Evolutionary conservation across 805 yeast genomes (phyloP), one percentile per base, ranked within the genome.

Genomic region (Spathaspora arborariae): DNA sequence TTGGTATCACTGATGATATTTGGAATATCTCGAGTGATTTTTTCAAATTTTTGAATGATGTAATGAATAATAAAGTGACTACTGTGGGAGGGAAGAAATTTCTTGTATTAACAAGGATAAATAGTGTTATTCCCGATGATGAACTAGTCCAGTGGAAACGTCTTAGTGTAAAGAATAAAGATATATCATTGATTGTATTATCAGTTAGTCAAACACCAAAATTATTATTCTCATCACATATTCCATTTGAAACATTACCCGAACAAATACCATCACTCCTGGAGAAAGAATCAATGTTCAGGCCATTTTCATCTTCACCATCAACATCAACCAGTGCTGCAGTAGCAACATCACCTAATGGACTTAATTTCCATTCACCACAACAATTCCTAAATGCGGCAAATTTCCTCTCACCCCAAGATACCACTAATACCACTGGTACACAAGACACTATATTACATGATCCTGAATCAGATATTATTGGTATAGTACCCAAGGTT

Each of bases 81-180:
- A 68, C 68, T 1, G 53, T 65, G 15, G 76, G 72, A 11, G 83
- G 83, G 1, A 81, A 80, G 61, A 75, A 77, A 33, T 84, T 80
- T 53, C 68, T 86, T 53, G 82, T 86, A 1, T 64, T 87, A 41
- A 84, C 94, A 0, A 72, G 95, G 53, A 62, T 85, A 44, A 83
- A 82, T 55, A 85, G 87, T 50, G 79, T 85, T 45, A 78, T 87
- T 35, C 89, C 91, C 0, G 95, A 87, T 62, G 94, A 87, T 61
- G 95, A 87, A 58, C 65, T 87, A 42, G 74, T 85, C 44, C 88
- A 85, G 57, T 84, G 94, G 91, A 83, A 87, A 61, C 65, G 89
- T 47, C 64, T 86, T 21, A 82, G 90, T 10, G 74, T 82, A 39
- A 78, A 77, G 46, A 77, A 77, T 39, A 70, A 72, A 48, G 76